Base-by-base conservation (phyloP, 164 flowering plant species). In the Vitis riparia region DNA sequence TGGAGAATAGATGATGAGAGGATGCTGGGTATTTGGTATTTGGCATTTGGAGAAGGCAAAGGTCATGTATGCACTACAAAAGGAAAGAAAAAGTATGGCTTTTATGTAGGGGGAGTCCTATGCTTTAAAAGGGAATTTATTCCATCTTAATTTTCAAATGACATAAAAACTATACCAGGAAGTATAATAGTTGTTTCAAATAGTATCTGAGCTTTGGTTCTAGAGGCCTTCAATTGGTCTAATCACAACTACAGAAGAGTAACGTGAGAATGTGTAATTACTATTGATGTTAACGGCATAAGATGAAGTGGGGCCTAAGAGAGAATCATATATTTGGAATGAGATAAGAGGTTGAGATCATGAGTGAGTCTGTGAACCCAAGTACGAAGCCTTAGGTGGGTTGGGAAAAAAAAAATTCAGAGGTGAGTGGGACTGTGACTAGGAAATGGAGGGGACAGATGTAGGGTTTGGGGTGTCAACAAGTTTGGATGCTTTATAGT, bases 401-500 rank as follows among this genome's bases (percentile, higher is more conserved):
- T 37, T 37, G 44, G 11, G 59, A 50, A 58, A 59, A 29, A 29
- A 62, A 51, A 62, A 16, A 1, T 16, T 23, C 17, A 16, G 58
- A 19, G 17, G 52, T 23, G n/a, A 58, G 61, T 53, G 53, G 66
- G 66, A 56, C 27, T 56, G 27, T 16, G 59, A 7, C 23, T 63
- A 16, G 37, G 64, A 48, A 52, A 47, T 62, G 52, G 23, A 10
- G 61, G 65, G 29, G 52, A 53, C 63, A 27, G 30, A 37, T 58
- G 73, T 61, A 67, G 77, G 73, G 66, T 14, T 37, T n/a, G 49
- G 29, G n/a, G 14, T 52, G 66, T 62, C 68, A 62, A 15, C 51
- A 53, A 66, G 23, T 69, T 75, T 70, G 77, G 70, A 61, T 47
- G 71, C 68, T 70, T 75, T 75, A 53, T 70, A 13, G 65, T 66